Evolutionary conservation across 192 early-diverging fungal species (phyloP), one percentile per base, ranked within the genome.

Genomic region (Podila minutissima): DNA sequence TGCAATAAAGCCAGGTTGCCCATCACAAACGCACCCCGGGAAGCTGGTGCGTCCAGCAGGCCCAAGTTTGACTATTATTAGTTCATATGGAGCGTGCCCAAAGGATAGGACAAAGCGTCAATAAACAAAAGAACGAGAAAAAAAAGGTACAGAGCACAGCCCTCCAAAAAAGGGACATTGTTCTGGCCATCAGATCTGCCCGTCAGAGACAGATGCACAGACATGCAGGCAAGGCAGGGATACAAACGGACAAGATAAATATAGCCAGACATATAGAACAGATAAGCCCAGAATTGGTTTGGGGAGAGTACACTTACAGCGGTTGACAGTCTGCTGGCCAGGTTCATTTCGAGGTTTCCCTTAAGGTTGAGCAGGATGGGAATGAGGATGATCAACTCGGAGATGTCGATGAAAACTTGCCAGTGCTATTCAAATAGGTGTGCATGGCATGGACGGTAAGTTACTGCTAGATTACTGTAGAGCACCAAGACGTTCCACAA

Each of bases 321-420:
- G 11, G 95, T 96, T 3, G 94, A 93, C 22, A 97, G 84, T 10
- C 96, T 89, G n/a, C 95, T 90, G 8, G 94, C 93, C 64, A 97
- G 87, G 60, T 94, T 97, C 87, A 96, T 93, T 74, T 97, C 96
- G 17, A 97, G 87, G 82, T 97, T 97, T 64, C 96, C 95, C 69
- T 97, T 97, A 22, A 97, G 82, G 71, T 96, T 96, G 33, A 97
- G 75, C 13, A 97, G 74, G 33, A 96, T 92, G 5, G 96, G 90
- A 0, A 96, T 93, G 66, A 97, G 89, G 65, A 97, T 92, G 77
- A 96, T 94, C 12, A 97, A 79, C 70, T 93, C 91, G 4, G 93
- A 86, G 20, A 94, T 83, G 10, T 83, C 62, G 9, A 79, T 77
- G 69, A 95, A 97, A 5, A 94, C 94, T 29, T 72, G 72, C 88